Conservation (phyloP, 441 rosid species). For the Lepidium campestre region DNA sequence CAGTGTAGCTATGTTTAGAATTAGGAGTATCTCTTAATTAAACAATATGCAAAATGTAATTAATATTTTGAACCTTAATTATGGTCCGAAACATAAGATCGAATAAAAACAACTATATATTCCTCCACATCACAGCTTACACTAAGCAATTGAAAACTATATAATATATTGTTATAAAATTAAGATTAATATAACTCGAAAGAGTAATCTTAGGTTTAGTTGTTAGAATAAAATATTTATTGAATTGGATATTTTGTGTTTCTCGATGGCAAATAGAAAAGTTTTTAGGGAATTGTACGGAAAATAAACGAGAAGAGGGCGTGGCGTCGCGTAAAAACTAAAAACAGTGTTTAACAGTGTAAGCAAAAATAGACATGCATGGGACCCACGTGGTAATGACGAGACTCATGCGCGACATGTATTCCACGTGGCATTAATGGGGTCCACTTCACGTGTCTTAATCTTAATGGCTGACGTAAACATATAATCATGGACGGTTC, state of each 20-base stretch:
- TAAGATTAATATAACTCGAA: not conserved
- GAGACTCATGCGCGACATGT: constrained; percentile 17
- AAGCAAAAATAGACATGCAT: constrained; percentile 6
- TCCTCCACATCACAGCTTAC: not conserved
- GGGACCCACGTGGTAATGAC: constrained; percentile 25
- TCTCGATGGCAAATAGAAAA: not conserved
- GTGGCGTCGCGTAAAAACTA: constrained; percentile 26
- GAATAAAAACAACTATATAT: not conserved
- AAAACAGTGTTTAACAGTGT: not conserved
- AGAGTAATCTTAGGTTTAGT: constrained; percentile 9
- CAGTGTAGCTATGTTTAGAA: too few species aligned
- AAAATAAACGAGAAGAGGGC: not conserved
- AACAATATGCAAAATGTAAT: too few species aligned
- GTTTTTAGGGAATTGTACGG: constrained; percentile 17
- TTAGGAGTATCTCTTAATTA: not conserved
- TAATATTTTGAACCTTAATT: too few species aligned
- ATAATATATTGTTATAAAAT: not conserved
- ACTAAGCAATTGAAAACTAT: not conserved
- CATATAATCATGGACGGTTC: constrained; percentile 35
- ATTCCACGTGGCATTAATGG: constrained; percentile 25
- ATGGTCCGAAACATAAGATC: not conserved
- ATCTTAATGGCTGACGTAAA: constrained; percentile 16
- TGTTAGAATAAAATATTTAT: not conserved
- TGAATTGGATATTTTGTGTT: not conserved
- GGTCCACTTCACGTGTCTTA: constrained; percentile 33